Evolutionary conservation across 495 filamentous ascomycete genomes (phyloP).

Genomic region (Collariella sp.): DNA sequence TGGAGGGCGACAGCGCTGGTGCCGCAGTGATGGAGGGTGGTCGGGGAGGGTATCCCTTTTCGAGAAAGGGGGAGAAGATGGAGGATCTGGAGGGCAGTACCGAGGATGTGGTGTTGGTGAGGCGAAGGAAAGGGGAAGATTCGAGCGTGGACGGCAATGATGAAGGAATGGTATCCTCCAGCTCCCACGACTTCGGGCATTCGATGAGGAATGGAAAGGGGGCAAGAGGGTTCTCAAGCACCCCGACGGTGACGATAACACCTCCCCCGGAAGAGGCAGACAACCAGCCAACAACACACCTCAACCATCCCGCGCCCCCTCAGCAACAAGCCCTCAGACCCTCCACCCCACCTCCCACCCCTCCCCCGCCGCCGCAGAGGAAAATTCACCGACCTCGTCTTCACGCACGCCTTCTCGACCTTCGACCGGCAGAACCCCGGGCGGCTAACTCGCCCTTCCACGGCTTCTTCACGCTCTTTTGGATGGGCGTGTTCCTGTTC

Average conservation of each 20-base stretch:
- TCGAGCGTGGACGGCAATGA: too few relatives aligned
- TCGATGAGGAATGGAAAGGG: neutral
- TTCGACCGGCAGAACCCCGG: constrained; percentile 60
- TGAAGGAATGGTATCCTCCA: neutral
- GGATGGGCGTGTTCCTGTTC: constrained; percentile 55
- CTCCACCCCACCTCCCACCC: neutral
- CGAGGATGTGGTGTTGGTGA: neutral
- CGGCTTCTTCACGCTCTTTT: constrained; percentile 72
- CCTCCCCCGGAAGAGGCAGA: neutral
- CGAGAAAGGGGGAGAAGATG: too few relatives aligned
- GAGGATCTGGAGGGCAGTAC: neutral
- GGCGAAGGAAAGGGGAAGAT: neutral
- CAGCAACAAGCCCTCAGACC: neutral
- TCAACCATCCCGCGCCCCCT: neutral
- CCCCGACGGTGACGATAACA: neutral
- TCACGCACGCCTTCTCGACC: constrained; percentile 58
- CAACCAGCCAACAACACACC: neutral
- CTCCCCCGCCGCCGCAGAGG: constrained; percentile 21
- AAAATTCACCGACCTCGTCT: constrained; percentile 57
- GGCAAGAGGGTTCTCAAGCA: neutral
- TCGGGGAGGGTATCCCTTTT: too few relatives aligned
- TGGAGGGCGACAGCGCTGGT: too few relatives aligned
- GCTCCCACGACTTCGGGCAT: neutral
- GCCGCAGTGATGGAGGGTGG: too few relatives aligned
- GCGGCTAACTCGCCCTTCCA: constrained; percentile 54